Percentiles rank a stretch among this genome's conserved stretches.
phyloP scores from a whole-genome alignment of 2,329 filamentous ascomycete species.

The Chrysoporthe austroafricana region DNA sequence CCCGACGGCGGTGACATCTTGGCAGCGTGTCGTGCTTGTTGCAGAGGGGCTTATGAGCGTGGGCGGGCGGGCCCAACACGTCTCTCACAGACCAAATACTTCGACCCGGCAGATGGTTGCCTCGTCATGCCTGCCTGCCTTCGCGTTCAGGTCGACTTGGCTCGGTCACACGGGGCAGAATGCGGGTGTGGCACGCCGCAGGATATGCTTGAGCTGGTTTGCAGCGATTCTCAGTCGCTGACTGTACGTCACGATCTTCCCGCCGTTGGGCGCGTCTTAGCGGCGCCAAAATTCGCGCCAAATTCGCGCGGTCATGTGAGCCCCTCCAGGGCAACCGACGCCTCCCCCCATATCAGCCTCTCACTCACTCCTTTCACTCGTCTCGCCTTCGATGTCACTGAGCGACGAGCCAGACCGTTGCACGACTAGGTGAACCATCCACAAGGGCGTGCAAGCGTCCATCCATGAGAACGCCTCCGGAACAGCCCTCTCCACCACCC shows the following conservation, averaged over 20 bases:
- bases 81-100: background rate
- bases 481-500: background rate
- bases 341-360: too few species aligned
- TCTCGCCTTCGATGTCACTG: background rate
- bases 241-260: conserved; percentile 5
- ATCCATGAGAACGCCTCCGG: too few species aligned
- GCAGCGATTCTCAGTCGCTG: background rate
- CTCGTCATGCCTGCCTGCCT: background rate
- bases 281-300: conserved; percentile 6
- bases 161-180: background rate
- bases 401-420: too few species aligned
- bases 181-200: background rate
- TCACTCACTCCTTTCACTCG: background rate
- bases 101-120: background rate
- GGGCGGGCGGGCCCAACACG: too few species aligned
- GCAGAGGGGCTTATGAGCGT: background rate
- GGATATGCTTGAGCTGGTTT: background rate
- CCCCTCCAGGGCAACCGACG: background rate
- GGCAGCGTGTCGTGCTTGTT: background rate
- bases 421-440: too few species aligned
- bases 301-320: conserved; percentile 13
- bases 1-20: conserved; percentile 26
- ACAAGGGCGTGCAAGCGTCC: too few species aligned
- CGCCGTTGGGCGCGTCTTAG: conserved; percentile 8
- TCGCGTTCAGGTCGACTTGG: background rate